These are phyloP conservation scores for Dendrobium chrysotoxum DNA, from an alignment of 106 monocot species.

Conservation along the genomic window DNA sequence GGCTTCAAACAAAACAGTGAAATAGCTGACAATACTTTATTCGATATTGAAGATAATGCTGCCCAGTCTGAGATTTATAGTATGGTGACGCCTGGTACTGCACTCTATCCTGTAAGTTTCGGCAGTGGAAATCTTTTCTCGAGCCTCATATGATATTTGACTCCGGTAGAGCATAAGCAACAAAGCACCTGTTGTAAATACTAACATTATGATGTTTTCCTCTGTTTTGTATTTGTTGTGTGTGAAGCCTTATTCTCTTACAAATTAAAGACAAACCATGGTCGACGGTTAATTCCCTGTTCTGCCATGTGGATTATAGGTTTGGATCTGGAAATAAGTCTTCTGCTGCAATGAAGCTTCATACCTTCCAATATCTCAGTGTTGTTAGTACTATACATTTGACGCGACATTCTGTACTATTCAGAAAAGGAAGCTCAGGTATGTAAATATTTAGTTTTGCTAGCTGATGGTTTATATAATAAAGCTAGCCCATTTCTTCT, in stretches of 20 bases:
- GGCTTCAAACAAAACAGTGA: background rate
- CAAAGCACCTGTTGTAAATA: constrained; percentile 1
- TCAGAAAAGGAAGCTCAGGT: background rate
- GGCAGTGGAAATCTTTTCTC: background rate
- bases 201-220: background rate
- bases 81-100: background rate
- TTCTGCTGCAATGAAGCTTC: background rate
- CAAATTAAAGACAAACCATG: no score
- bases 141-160: background rate
- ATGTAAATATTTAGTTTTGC: background rate
- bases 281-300: no score
- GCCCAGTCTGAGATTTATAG: background rate
- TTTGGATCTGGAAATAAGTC: background rate
- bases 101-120: background rate
- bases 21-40: background rate
- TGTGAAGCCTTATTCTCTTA: background rate
- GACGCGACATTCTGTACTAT: no score
- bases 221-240: background rate
- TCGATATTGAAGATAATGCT: background rate
- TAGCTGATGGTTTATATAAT: no score
- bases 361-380: background rate
- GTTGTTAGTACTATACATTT: background rate
- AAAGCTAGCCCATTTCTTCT: no score
- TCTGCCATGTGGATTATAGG: no score
- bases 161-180: background rate